These are phyloP conservation scores for Colletotrichum orbiculare DNA, from an alignment of 2,329 filamentous ascomycete genomes.

Conservation along the genomic window DNA sequence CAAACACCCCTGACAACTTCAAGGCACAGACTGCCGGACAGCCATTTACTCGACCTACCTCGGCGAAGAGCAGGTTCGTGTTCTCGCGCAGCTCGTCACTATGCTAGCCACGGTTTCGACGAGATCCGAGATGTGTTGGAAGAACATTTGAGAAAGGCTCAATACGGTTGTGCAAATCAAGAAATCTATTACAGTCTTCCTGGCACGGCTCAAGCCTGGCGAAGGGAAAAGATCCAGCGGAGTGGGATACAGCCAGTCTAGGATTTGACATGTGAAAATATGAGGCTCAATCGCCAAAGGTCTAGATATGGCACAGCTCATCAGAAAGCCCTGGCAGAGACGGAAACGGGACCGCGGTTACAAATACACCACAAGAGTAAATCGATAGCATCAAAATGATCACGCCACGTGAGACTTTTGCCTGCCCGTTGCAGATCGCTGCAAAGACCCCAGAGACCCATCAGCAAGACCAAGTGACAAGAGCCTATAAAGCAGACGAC, in stretches of 20 bases:
- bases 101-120: constrained; percentile 43
- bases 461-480: constrained; percentile 22
- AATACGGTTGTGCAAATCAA: constrained; percentile 10
- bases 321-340: neutral
- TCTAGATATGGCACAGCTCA: too few relatives aligned
- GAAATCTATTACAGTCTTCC: constrained; percentile 8
- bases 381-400: neutral
- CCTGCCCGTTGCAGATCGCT: neutral
- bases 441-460: neutral
- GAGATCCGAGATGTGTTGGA: constrained; percentile 45
- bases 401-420: neutral
- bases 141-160: constrained; percentile 39
- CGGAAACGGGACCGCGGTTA: neutral
- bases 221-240: neutral
- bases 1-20: constrained; percentile 66
- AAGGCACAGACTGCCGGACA: constrained; percentile 48
- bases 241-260: neutral
- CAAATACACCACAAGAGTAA: too few relatives aligned
- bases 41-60: constrained; percentile 43
- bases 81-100: constrained; percentile 47
- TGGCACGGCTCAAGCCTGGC: neutral
- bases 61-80: constrained; percentile 44
- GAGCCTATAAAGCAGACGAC: constrained; percentile 14
- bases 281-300: neutral
- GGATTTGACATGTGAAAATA: neutral